Evolutionary conservation across 169 alveolate species (phyloP).

Genomic region (Perkinsus chesapeaki): DNA sequence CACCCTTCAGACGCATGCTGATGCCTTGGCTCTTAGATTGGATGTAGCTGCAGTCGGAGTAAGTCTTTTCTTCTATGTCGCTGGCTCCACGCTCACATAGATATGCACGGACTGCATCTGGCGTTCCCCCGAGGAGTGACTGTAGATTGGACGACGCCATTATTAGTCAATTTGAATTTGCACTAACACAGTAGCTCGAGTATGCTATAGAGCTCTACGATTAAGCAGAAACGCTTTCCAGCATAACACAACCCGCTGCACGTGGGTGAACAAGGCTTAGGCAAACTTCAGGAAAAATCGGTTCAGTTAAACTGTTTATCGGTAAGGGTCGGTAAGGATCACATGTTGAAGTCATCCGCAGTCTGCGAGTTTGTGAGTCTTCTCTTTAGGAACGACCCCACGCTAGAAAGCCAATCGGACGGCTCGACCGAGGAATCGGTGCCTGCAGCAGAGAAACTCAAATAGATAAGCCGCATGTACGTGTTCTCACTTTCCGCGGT

Average conservation of each 20-base stretch:
- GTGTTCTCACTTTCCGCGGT: background rate
- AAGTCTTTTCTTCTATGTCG: background rate
- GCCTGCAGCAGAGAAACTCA: background rate
- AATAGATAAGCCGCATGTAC: background rate
- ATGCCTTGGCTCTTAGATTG: background rate
- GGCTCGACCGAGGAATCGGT: background rate
- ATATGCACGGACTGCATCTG: background rate
- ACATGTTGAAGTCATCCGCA: background rate
- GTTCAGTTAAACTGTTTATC: background rate
- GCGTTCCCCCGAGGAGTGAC: background rate
- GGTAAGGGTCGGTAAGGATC: background rate
- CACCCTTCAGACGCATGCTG: background rate
- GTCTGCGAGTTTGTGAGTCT: background rate
- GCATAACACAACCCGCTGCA: background rate
- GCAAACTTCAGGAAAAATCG: background rate
- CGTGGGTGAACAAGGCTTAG: background rate
- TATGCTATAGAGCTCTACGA: too few relatives aligned
- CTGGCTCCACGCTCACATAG: background rate
- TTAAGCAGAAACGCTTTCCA: too few relatives aligned
- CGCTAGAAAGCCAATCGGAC: background rate
- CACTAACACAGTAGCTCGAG: too few relatives aligned
- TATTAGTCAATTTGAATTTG: background rate
- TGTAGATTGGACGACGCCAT: background rate
- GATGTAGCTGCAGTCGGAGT: background rate
- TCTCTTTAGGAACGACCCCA: background rate